Percentiles rank a stretch among this genome's conserved stretches.
phyloP scores from a whole-genome alignment of 768 basidiomycete genomes.

The Macrolepiota fuliginosa region DNA sequence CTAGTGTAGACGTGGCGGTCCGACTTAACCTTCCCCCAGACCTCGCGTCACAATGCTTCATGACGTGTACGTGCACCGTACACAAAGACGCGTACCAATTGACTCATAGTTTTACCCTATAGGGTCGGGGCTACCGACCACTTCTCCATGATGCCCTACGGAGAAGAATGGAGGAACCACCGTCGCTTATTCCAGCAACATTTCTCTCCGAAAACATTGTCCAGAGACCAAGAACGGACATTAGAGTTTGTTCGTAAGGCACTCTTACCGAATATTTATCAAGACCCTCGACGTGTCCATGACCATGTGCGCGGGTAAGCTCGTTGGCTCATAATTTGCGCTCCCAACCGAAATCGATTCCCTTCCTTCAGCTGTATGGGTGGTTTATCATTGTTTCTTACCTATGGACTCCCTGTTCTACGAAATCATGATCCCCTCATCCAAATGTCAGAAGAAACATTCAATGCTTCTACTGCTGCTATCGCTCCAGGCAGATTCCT shows the following conservation, averaged over 20 bases:
- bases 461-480: not conserved
- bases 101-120: not conserved
- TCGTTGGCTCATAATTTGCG: too few relatives aligned
- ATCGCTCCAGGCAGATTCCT: slow-evolving; percentile 11
- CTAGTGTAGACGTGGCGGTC: not conserved
- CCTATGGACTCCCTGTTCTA: slow-evolving; percentile 9
- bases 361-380: slow-evolving; percentile 11
- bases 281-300: not conserved
- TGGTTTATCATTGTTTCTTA: not conserved
- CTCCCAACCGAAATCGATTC: not conserved
- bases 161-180: slow-evolving; percentile 35
- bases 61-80: not conserved
- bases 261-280: not conserved
- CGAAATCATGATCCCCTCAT: slow-evolving; percentile 9
- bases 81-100: not conserved
- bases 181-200: slow-evolving; percentile 40
- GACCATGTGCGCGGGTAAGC: not conserved
- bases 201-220: slow-evolving; percentile 20
- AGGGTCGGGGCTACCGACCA: not conserved
- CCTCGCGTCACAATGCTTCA: not conserved
- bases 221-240: slow-evolving; percentile 6
- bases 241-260: slow-evolving; percentile 1
- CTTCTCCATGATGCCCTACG: slow-evolving; percentile 11
- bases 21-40: not conserved
- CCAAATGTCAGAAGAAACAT: slow-evolving; percentile 1